Conservation (phyloP, 1,284 basidiomycete genomes). For the Sporisorium scitamineum region DNA sequence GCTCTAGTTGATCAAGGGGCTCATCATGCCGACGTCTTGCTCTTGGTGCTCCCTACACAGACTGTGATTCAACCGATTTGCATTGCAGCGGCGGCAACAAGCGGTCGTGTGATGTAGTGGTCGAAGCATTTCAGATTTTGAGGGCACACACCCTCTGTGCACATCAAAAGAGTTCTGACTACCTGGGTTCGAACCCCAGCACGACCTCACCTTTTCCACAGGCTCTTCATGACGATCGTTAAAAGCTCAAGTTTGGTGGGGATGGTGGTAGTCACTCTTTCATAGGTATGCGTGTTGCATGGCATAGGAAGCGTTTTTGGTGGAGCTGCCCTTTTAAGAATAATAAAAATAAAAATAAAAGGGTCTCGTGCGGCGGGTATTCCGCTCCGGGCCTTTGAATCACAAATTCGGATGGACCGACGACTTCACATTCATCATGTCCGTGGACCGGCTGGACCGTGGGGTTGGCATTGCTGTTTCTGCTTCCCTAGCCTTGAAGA, state of each 20-base stretch:
- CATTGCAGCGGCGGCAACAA: slow-evolving; percentile 1
- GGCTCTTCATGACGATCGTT: not conserved
- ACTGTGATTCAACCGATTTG: not conserved
- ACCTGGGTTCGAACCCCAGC: slow-evolving; percentile 49
- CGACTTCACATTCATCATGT: not conserved
- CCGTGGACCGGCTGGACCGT: not conserved
- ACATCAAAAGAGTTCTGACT: slow-evolving; percentile 23
- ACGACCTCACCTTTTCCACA: slow-evolving; percentile 21
- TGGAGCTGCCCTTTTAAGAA: not conserved
- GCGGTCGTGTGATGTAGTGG: slow-evolving; percentile 39
- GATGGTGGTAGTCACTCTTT: too few relatives aligned
- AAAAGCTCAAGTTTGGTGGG: not conserved
- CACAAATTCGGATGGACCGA: too few relatives aligned
- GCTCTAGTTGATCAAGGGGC: not conserved
- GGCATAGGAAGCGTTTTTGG: too few relatives aligned
- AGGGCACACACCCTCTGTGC: too few relatives aligned
- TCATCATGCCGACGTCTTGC: not conserved
- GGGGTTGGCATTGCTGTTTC: too few relatives aligned
- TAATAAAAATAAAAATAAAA: not conserved
- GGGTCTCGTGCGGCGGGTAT: not conserved
- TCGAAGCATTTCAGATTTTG: slow-evolving; percentile 29
- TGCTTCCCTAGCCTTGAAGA: too few relatives aligned
- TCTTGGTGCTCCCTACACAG: not conserved
- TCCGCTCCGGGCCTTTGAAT: not conserved
- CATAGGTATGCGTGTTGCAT: too few relatives aligned